Conservation (phyloP, 495 filamentous ascomycete species). For the Aspergillus incahuasiensis region DNA sequence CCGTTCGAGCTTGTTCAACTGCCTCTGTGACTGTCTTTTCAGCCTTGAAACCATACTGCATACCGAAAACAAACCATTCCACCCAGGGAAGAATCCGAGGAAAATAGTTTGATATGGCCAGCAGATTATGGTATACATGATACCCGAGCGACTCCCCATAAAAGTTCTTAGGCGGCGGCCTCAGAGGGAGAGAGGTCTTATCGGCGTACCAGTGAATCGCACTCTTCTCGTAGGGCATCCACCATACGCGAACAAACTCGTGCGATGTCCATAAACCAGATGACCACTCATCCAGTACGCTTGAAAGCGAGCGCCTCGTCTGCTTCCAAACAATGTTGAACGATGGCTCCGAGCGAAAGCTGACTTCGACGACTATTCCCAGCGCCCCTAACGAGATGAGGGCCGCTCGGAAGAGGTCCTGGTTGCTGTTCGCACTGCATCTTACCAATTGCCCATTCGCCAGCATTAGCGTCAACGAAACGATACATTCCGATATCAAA, state of each 20-base stretch:
- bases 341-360: constrained; percentile 67
- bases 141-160: constrained; percentile 80
- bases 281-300: constrained; percentile 70
- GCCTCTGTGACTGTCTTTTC: constrained; percentile 62
- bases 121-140: constrained; percentile 81
- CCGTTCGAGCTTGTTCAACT: constrained; percentile 72
- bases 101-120: constrained; percentile 71
- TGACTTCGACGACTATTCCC: constrained; percentile 85
- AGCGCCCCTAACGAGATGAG: constrained; percentile 83
- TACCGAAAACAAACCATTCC: constrained; percentile 91
- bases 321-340: constrained; percentile 86
- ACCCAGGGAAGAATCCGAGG: constrained; percentile 78
- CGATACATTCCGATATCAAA: constrained; percentile 70
- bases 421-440: constrained; percentile 68
- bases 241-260: constrained; percentile 94
- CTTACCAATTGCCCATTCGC: constrained; percentile 70
- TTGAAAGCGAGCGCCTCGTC: constrained; percentile 60
- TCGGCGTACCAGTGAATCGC: constrained; percentile 85
- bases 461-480: constrained; percentile 71
- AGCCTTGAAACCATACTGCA: constrained; percentile 82
- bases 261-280: constrained; percentile 71
- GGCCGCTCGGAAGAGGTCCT: constrained; percentile 81
- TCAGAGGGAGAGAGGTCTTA: constrained; percentile 56
- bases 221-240: constrained; percentile 85
- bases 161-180: constrained; percentile 54